Evolutionary conservation across 495 filamentous ascomycete species (phyloP), one percentile per base, ranked within the genome.

Genomic region (Aspergillus coremiiformis): DNA sequence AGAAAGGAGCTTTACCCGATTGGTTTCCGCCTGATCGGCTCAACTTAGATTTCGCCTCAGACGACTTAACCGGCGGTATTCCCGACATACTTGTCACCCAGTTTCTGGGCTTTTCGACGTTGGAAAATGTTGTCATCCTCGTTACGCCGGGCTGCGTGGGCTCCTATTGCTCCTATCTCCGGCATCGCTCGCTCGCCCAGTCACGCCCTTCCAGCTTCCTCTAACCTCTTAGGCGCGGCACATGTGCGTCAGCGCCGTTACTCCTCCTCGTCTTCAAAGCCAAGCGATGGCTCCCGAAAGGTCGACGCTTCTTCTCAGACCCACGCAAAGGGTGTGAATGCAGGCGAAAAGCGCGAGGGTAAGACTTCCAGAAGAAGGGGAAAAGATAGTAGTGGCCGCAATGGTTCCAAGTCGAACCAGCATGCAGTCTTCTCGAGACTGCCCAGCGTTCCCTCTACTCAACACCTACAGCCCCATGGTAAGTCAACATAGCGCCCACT

Each of bases 401-500:
- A 64, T 57, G 62, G 57, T 46, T 66, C 63, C 45, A 72, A 67
- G 63, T 63, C 69, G 24, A 69, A 55, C 51, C 70, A 69, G 53
- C 60, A 66, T 44, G 64, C 73, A 45, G 68, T 69, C 15, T 70
- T 77, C 55, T 72, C 77, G 39, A 82, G 80, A 53, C 78, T 91
- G 26, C 89, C 88, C 23, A 89, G 86, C 64, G 89, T 95, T 30
- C 89, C 89, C 43, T 87, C 84, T 55, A 95, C 89, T 37, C 83
- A 87, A 59, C 81, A 91, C 69, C 74, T 90, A 44, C 78, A 84
- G 56, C 77, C 85, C 43, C 78, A 85, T 70, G 85, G 88, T 91
- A 64, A 54, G 77, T 70, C 20, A 14, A 33, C 20, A 37, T 2
- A 39, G 23, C 29, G 11, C n/a, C 37, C 14, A 4, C 17, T 11